phyloP scores from a whole-genome alignment of 2,329 filamentous ascomycete species.

The Ophiocordyceps camponoti-rufipedis region DNA sequence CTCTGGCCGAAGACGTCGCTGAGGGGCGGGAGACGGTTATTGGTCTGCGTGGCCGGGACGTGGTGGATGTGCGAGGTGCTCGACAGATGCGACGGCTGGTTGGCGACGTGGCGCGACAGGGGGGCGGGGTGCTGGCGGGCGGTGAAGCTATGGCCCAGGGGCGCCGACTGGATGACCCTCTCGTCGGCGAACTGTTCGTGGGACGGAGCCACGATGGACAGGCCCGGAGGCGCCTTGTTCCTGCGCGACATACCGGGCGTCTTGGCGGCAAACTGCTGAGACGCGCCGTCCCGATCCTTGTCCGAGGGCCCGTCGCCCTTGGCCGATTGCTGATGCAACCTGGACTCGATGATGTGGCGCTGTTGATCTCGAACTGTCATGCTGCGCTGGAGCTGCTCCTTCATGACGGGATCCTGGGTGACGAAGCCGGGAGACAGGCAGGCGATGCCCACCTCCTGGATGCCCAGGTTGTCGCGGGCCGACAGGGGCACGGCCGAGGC shows the following conservation, averaged over 20 bases:
- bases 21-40: slow-evolving; percentile 83
- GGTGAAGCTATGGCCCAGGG: slow-evolving; percentile 87
- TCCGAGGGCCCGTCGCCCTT: slow-evolving; percentile 47
- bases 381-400: slow-evolving; percentile 86
- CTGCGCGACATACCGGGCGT: slow-evolving; percentile 56
- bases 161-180: slow-evolving; percentile 90
- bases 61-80: slow-evolving; percentile 85
- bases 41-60: slow-evolving; percentile 70
- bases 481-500: slow-evolving; percentile 58
- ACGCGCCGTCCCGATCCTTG: slow-evolving; percentile 23
- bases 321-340: slow-evolving; percentile 75
- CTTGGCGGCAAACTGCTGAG: slow-evolving; percentile 37
- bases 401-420: slow-evolving; percentile 91
- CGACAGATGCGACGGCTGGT: slow-evolving; percentile 66
- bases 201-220: slow-evolving; percentile 89
- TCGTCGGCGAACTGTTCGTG: slow-evolving; percentile 86
- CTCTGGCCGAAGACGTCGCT: slow-evolving; percentile 85
- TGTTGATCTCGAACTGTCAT: slow-evolving; percentile 88
- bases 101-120: slow-evolving; percentile 57
- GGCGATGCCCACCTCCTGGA: slow-evolving; percentile 84
- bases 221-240: slow-evolving; percentile 68
- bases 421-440: slow-evolving; percentile 92
- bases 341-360: slow-evolving; percentile 81
- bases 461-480: slow-evolving; percentile 58
- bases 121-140: slow-evolving; percentile 67